Base-by-base conservation (phyloP, 495 filamentous ascomycete genomes). In the Stereocaulon alpinum region DNA sequence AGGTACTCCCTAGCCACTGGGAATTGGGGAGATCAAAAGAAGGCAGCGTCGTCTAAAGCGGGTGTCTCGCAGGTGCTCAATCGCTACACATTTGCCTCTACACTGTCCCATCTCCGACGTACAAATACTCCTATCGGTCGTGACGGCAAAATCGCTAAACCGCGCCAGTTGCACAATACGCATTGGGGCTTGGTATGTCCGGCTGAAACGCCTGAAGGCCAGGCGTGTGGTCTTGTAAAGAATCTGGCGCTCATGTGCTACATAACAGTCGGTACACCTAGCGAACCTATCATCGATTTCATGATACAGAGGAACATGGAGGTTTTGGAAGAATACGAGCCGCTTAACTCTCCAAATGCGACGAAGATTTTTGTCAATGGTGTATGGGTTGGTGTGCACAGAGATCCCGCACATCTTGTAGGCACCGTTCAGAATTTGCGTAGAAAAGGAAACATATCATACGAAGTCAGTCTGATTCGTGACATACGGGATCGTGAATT, bases 1-100 rank as follows among this genome's bases (percentile, higher is more conserved):
- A 94, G 95, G 71, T 97, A 97, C 68, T 95, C 91, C 42, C 79
- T 99, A 45, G 91, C 93, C n/a, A 99, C 93, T 9, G 93, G 93
- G 59, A 99, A 99, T 72, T 99, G 93, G 93, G 94, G 94, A 61
- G 93, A 97, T 61, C 93, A 97, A 73, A 99, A 96, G 80, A 97
- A 97, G 77, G 92, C 93, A 20, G 87, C 86, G 63, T 86, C 82
- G 63, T 86, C 90, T 2, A 97, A 95, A 63, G 93, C 93, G 53
- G 93, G 93, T 74, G 93, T 99, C 32, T 96, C 92, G 11, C 93
- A 99, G 73, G 94, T 99, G 73, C 77, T 99, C 56, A 97, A 96
- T 77, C 84, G 93, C 67, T 97, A 97, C 68, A 97, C 94, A 0
- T 99, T 93, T 68, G 86, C 94, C 20, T 97, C 94, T 34, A 96